Base-by-base conservation (phyloP, 768 basidiomycete genomes). In the Kwoniella dejecticola region DNA sequence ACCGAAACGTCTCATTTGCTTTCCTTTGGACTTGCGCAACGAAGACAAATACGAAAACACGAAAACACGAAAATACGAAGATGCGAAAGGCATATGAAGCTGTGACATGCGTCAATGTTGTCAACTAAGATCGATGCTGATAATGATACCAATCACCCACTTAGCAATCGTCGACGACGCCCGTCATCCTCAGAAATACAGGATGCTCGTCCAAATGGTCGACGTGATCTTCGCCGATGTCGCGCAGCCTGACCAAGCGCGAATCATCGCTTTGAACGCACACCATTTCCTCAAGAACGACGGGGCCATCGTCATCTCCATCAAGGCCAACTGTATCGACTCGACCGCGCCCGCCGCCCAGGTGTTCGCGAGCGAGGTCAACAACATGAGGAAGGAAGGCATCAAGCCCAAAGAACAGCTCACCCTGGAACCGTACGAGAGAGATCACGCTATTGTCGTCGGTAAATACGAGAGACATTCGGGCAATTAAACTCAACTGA, bases 261-360 rank as follows among this genome's bases (percentile, higher is more conserved):
- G 94, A 83, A 97, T 98, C 74, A 91, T 98, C 64, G 84, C 85
- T 40, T 85, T 87, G 79, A 98, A 99, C 80, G 91, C 95, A 0
- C 87, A 96, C 70, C 87, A 88, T 79, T 99, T 99, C 88, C 84
- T 99, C 56, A 97, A 95, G 80, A 88, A 94, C 79, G 86, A 85
- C 29, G 96, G 96, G 1, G 91, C 96, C 72, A 83, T 85, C 70
- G 87, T 99, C 71, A 92, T 99, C 66, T 98, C 95, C 56, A 96
- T 99, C 85, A 99, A 99, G 83, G 96, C 96, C 29, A 92, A 89
- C 72, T 99, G 96, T 83, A 89, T 99, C 79, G 96, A 99, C 80
- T 97, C 92, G 42, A 97, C 94, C n/a, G 85, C 85, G 2, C 86
- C 91, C 2, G 87, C 96, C 10, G 90, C 91, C 65, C 87, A 86